phyloP scores from a whole-genome alignment of 2,329 filamentous ascomycete species.

The Sordariomycetes sp. region DNA sequence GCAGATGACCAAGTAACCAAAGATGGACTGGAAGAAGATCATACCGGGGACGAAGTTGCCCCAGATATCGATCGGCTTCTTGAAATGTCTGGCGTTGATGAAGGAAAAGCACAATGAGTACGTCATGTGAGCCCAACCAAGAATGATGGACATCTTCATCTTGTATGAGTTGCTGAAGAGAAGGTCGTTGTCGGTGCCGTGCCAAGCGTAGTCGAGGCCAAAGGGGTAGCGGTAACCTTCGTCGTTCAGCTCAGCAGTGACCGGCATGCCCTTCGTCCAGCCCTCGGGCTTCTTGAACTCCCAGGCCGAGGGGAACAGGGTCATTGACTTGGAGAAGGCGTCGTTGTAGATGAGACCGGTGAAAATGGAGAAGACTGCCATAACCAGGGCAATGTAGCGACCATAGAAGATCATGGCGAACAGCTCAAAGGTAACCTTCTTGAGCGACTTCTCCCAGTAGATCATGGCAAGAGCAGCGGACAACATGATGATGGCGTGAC shows the following conservation, averaged over 20 bases:
- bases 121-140: constrained; percentile 98
- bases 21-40: constrained; percentile 99
- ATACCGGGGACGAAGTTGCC: constrained; percentile 96
- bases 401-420: constrained; percentile 99
- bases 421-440: constrained; percentile 87
- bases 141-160: constrained; percentile 98
- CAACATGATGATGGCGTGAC: constrained; percentile 86
- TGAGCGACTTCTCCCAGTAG: constrained; percentile 86
- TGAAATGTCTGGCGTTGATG: constrained; percentile 91
- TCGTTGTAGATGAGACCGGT: constrained; percentile 98
- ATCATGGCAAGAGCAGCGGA: constrained; percentile 83
- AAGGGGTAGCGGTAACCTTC: constrained; percentile 85
- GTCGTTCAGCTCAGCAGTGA: constrained; percentile 57
- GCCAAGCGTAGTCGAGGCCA: constrained; percentile 93
- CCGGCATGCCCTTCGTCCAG: constrained; percentile 55
- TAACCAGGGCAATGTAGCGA: constrained; percentile 96
- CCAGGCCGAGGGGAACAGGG: constrained; percentile 85
- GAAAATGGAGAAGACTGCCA: constrained; percentile 95
- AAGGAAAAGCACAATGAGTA: constrained; percentile 91
- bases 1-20: constrained; percentile 87
- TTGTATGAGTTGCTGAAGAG: constrained; percentile 98
- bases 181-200: constrained; percentile 88
- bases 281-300: constrained; percentile 60
- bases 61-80: constrained; percentile 89
- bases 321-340: constrained; percentile 87